Evolutionary conservation across 2,329 filamentous ascomycete species (phyloP).

Genomic region (Hypoxylon sp.): DNA sequence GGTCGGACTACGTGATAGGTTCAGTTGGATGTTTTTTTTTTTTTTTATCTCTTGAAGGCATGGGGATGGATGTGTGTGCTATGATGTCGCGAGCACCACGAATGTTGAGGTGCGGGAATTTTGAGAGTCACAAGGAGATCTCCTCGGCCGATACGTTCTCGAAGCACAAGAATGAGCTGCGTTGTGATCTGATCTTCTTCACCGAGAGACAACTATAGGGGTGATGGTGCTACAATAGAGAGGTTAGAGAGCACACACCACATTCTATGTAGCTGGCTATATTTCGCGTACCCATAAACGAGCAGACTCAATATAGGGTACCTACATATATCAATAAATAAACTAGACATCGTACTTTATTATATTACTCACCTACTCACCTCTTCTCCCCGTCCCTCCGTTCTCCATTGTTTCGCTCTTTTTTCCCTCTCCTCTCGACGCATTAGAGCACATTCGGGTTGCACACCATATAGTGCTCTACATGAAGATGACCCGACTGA

Average conservation of each 20-base stretch:
- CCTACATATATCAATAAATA: constrained; percentile 22
- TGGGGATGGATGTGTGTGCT: constrained; percentile 13
- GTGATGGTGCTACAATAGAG: neutral
- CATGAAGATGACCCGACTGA: constrained; percentile 30
- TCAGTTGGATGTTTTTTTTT: neutral
- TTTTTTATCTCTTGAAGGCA: constrained; percentile 3
- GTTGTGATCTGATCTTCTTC: neutral
- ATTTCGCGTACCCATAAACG: neutral
- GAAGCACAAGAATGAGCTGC: neutral
- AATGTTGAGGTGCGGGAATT: neutral
- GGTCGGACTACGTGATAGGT: constrained; percentile 10
- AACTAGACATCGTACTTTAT: neutral
- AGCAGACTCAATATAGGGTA: neutral
- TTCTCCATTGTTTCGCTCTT: neutral
- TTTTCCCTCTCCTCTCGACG: constrained; percentile 2
- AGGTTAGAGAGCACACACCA: neutral
- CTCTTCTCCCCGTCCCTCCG: neutral
- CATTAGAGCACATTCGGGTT: constrained; percentile 10
- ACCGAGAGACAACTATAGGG: neutral
- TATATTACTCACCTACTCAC: constrained; percentile 5
- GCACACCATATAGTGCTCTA: constrained; percentile 20
- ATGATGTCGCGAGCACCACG: constrained; percentile 1
- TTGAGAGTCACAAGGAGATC: constrained; percentile 1
- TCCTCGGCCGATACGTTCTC: neutral
- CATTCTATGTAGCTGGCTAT: neutral